Evolutionary conservation across 768 basidiomycete genomes (phyloP).

Genomic region (Sporobolomyces pararoseus): DNA sequence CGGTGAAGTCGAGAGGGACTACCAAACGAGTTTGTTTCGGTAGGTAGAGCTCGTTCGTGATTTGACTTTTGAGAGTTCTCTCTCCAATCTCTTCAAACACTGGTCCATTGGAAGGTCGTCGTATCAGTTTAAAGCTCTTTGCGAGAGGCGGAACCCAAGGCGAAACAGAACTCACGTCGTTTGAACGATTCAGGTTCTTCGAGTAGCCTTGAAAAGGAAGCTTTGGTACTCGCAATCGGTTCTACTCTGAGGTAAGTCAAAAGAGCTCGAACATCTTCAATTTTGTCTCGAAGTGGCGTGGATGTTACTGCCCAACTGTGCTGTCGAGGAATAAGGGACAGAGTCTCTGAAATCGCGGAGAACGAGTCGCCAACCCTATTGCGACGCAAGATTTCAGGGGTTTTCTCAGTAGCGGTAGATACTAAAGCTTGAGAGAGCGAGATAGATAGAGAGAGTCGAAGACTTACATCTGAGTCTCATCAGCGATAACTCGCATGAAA

Average conservation of each 20-base stretch:
- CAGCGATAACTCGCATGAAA: slow-evolving; percentile 49
- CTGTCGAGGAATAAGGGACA: slow-evolving; percentile 49
- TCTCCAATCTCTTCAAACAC: slow-evolving; percentile 48
- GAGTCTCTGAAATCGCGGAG: slow-evolving; percentile 47
- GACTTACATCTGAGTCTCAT: slow-evolving; percentile 51
- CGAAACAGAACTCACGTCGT: slow-evolving; percentile 12
- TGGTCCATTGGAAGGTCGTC: no score
- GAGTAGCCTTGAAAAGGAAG: slow-evolving; percentile 14
- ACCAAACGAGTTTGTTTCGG: slow-evolving; percentile 48
- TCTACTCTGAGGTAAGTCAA: slow-evolving; percentile 46
- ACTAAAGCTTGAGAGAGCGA: neutral
- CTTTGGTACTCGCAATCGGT: slow-evolving; percentile 20
- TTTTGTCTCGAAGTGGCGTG: slow-evolving; percentile 50
- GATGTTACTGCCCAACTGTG: slow-evolving; percentile 51
- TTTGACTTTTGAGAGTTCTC: slow-evolving; percentile 49
- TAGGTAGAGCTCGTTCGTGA: slow-evolving; percentile 47
- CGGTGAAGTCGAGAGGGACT: slow-evolving; percentile 49
- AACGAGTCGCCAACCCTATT: slow-evolving; percentile 36
- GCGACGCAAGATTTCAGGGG: slow-evolving; percentile 9
- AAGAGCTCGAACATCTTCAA: slow-evolving; percentile 49
- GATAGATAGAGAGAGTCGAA: neutral
- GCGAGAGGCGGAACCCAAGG: neutral
- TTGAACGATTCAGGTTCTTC: slow-evolving; percentile 30
- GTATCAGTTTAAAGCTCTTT: no score
- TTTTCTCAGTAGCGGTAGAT: no score